A percentile compares a stretch with the other conserved stretches of the same genome.
Conservation (phyloP, 768 basidiomycete genomes). For the Albatrellus ellisii region DNA sequence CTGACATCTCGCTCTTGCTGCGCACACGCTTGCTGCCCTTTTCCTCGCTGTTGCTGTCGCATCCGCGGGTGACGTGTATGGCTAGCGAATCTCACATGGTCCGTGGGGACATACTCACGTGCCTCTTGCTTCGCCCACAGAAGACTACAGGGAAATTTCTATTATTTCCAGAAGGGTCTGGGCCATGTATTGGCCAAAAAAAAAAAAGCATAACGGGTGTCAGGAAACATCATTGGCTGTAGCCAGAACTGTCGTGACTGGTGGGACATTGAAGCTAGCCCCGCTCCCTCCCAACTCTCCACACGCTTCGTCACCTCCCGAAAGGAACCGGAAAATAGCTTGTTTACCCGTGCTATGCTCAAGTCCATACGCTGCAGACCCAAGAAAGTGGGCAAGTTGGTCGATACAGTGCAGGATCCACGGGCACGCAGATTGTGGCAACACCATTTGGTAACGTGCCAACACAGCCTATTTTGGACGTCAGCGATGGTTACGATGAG, state of each 20-base stretch:
- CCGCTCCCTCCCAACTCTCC: no score
- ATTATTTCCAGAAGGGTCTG: no score
- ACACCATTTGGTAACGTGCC: conserved; percentile 83
- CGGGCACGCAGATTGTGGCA: conserved; percentile 52
- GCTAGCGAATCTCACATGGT: conserved; percentile 78
- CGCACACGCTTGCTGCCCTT: conserved; percentile 22
- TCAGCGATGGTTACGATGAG: background rate
- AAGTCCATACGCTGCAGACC: conserved; percentile 59
- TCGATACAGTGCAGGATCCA: conserved; percentile 63
- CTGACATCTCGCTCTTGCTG: conserved; percentile 14
- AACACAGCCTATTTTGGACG: conserved; percentile 48
- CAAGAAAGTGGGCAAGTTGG: conserved; percentile 64
- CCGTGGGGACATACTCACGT: conserved; percentile 69
- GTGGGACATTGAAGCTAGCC: no score
- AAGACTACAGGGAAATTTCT: no score
- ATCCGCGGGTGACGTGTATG: conserved; percentile 44
- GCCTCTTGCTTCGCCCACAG: conserved; percentile 68
- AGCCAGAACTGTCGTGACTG: no score
- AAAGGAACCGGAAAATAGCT: no score
- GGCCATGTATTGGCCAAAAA: no score
- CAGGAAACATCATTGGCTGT: no score
- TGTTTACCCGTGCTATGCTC: conserved; percentile 57
- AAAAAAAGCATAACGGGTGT: no score
- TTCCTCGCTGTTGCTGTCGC: conserved; percentile 56
- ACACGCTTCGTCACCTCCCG: no score